Conservation (phyloP, 148 eudicot species). For the Arbutus unedo region DNA sequence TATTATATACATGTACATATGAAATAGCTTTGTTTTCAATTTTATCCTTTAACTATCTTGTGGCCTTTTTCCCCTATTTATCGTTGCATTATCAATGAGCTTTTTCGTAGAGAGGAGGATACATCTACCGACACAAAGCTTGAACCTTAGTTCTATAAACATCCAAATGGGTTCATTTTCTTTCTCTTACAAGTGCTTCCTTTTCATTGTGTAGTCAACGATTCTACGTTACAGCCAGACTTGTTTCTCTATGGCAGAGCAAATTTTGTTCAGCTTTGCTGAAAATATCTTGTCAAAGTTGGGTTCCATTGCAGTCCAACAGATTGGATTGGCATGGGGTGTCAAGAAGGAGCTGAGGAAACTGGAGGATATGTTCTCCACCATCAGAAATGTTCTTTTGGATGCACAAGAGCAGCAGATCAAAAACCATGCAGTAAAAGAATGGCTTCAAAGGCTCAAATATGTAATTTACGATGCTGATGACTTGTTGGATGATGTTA, state of each 20-base stretch:
- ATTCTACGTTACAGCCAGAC: too few relatives aligned
- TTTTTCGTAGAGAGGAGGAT: too few relatives aligned
- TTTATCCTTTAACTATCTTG: too few relatives aligned
- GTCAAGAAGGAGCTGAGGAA: background rate
- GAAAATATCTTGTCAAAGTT: background rate
- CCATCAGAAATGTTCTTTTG: slow-evolving; percentile 12
- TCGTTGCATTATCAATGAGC: too few relatives aligned
- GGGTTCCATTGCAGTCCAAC: background rate
- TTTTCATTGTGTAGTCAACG: too few relatives aligned
- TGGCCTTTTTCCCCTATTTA: too few relatives aligned
- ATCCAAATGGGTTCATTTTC: too few relatives aligned
- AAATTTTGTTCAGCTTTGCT: background rate
- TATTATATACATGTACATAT: too few relatives aligned
- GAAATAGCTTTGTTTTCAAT: too few relatives aligned
- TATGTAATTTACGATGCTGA: slow-evolving; percentile 17
- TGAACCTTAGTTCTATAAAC: too few relatives aligned
- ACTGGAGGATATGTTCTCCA: background rate
- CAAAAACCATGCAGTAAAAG: background rate
- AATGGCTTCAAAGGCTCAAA: slow-evolving; percentile 17
- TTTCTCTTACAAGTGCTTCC: too few relatives aligned
- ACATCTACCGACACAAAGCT: too few relatives aligned
- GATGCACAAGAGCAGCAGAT: background rate
- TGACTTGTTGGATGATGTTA: background rate
- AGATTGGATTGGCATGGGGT: slow-evolving; percentile 8
- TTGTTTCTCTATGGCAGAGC: background rate